These are phyloP conservation scores for Ogataea paraovalis DNA, from an alignment of 805 yeast genomes.

Conservation along the genomic window DNA sequence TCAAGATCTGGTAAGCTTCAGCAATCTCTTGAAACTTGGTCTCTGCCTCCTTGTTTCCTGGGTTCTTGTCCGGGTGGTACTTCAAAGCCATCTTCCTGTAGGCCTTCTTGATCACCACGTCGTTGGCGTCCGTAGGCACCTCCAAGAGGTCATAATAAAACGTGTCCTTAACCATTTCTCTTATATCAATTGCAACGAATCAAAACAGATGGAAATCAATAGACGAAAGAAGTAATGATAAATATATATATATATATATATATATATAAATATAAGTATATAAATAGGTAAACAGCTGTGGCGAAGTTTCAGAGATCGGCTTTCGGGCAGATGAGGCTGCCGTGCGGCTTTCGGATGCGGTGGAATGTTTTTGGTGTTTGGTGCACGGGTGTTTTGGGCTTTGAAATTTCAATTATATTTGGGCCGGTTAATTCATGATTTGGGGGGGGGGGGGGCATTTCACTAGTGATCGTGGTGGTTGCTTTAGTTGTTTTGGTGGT, in stretches of 20 bases:
- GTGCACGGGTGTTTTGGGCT: neutral
- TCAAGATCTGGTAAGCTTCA: conserved; percentile 76
- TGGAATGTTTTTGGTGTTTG: too few relatives aligned
- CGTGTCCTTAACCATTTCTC: conserved; percentile 67
- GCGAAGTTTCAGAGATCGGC: neutral
- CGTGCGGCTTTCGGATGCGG: too few relatives aligned
- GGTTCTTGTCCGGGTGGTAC: conserved; percentile 81
- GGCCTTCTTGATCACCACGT: conserved; percentile 70
- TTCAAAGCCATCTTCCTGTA: conserved; percentile 72
- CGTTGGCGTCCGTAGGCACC: conserved; percentile 54
- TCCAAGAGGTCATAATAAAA: conserved; percentile 67
- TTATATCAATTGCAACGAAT: too few relatives aligned
- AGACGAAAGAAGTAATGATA: too few relatives aligned
- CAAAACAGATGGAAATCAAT: too few relatives aligned
- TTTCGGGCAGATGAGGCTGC: neutral
- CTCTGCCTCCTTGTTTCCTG: conserved; percentile 71
- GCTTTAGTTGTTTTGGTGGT: too few relatives aligned
- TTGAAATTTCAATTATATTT: neutral
- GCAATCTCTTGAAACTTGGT: conserved; percentile 57
- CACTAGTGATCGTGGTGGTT: too few relatives aligned
- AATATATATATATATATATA: too few relatives aligned
- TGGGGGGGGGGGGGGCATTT: too few relatives aligned
- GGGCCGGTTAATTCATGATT: too few relatives aligned
- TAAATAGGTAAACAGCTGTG: neutral
- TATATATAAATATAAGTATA: too few relatives aligned